Evolutionary conservation across 177 flowering plant genomes (phyloP), one percentile per base, ranked within the genome.

Genomic region (Vitis hybrid): DNA sequence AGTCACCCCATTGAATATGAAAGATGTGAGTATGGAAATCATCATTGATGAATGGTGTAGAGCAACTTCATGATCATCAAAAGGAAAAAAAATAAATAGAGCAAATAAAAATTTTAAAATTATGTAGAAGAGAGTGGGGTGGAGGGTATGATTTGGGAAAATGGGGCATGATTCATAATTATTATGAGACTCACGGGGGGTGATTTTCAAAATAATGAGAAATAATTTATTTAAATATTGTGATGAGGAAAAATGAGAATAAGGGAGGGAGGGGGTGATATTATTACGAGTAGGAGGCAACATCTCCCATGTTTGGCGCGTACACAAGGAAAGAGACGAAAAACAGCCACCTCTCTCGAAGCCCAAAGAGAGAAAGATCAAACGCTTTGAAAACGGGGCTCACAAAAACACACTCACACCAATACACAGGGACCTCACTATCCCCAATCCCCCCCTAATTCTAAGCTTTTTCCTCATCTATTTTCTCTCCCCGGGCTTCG

Each of bases 281-380:
- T 54, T 14, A 12, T 14, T 54, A 50, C 13, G 13, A 57, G 40
- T 24, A 19, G 35, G 4, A 40, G n/a, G 57, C 51, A 48, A 52
- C 18, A 59, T 52, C 19, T 10, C 16, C 16, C 57, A 6, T 21
- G 35, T 76, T 75, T 72, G 78, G 78, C 79, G 75, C 72, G 72
- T 76, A 69, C 46, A 64, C 35, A 72, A 72, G 70, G 74, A 67
- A 74, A 55, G 72, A 55, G 52, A 32, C 71, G 55, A 56, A 56
- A 54, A 56, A 56, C 56, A 35, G 58, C 19, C 32, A 1, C 30
- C 19, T 13, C 59, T 18, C 64, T 63, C 27, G n/a, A 60, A 68
- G 68, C 30, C 15, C 64, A 68, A 59, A 51, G 52, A 70, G 60
- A 57, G 64, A 63, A 76, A 69, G 75, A 73, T 60, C 68, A 50